A percentile compares a stretch with the other conserved stretches of the same genome.
Conservation (phyloP, 768 basidiomycete genomes). For the Plicaturopsis crispa region DNA sequence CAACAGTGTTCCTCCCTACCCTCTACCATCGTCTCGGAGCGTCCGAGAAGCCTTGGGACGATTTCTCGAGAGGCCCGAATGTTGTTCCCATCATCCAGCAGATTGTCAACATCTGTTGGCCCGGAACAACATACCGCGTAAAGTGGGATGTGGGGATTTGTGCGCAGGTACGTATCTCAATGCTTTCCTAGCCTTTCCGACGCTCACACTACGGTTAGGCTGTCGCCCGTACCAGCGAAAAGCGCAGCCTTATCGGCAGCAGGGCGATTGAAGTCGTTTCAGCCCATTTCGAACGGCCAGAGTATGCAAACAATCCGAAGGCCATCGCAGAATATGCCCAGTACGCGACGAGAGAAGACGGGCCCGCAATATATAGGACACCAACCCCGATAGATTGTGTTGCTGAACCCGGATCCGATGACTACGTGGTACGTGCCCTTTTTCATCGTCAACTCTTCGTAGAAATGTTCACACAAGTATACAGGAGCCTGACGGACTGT, state of each 20-base stretch:
- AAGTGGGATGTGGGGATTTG: not conserved
- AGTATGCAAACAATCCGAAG: not conserved
- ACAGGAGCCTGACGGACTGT: not conserved
- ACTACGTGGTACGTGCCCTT: not conserved
- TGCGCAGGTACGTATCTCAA: not conserved
- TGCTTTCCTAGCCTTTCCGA: not conserved
- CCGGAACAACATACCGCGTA: not conserved
- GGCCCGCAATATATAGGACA: not conserved
- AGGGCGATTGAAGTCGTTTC: not conserved
- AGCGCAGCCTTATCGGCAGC: not conserved
- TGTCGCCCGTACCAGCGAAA: not conserved
- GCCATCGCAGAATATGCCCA: not conserved
- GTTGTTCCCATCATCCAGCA: not conserved
- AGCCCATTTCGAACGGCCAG: not conserved
- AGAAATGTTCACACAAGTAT: not conserved
- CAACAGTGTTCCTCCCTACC: not conserved
- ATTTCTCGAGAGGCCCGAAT: not conserved
- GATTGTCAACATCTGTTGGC: not conserved
- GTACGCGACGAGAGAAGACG: not conserved
- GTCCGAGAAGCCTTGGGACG: not conserved
- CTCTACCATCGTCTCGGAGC: not conserved
- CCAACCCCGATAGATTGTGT: not conserved
- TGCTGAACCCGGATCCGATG: not conserved
- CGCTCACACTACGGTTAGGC: not conserved
- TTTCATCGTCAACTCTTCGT: not conserved